Evolutionary conservation across 23 red algal species (phyloP), one percentile per base, ranked within the genome.

Genomic region (Gracilariopsis chorda): DNA sequence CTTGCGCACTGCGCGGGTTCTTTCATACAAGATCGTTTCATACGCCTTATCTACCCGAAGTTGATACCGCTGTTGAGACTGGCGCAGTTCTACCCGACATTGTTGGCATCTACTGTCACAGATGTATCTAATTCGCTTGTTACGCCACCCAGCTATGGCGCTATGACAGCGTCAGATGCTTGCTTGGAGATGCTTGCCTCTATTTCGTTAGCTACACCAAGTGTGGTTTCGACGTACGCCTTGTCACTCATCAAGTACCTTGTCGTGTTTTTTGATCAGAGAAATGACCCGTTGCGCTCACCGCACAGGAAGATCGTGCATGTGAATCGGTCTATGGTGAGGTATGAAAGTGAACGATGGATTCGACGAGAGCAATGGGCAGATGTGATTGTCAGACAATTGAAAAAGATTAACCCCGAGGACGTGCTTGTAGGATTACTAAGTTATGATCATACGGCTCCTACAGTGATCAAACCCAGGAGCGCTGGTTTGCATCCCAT

Each of bases 1-100:
- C 65, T 91, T 43, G 88, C 77, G 3, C 40, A 44, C 24, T 70
- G 63, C 39, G 88, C 75, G 5, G 88, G 88, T 25, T 68, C 57
- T 29, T 91, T 91, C 77, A 82, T 91, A 48, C 75, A 65, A 52
- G 56, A 91, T 21, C 73, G 88, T 56, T 91, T 91, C 77, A 58
- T 91, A 30, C 53, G 56, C 39, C 77, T 91, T 21, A 91, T 91
- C 77, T 91, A 72, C 62, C 88, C 88, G 19, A 82, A 80, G 35
- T 61, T 91, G 76, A 27, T 41, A 28, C 88, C 88, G 4, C 62
- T 91, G 19, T 59, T 91, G 19, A 29, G 57, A 45, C 75, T 91
- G 10, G 74, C 75, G 13, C 68, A 71, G 41, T 91, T 17, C 44
- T 82, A 65, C 43, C 75, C 88, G 17, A 80, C 88, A 1, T 62